Evolutionary conservation across 768 basidiomycete genomes (phyloP).

Genomic region (Phaffia tasmanica): DNA sequence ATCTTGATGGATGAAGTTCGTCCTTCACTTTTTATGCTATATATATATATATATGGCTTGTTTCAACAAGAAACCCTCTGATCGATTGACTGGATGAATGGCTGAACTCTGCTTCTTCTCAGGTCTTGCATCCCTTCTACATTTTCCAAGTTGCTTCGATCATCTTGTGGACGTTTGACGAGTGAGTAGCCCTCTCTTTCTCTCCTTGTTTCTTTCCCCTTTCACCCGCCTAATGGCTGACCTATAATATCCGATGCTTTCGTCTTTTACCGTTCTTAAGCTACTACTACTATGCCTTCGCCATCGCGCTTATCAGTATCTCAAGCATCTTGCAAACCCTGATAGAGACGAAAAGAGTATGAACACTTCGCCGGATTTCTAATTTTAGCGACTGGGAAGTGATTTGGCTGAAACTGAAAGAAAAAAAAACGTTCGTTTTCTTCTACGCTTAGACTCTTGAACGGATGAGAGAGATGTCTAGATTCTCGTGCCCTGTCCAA

Average conservation of each 20-base stretch:
- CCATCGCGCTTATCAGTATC: conserved; percentile 81
- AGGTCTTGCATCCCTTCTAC: conserved; percentile 95
- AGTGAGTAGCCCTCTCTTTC: conserved; percentile 41
- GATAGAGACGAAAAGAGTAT: conserved; percentile 67
- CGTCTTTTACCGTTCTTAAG: not conserved
- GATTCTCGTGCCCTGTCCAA: conserved; percentile 65
- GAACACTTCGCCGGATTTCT: conserved; percentile 12
- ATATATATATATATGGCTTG: too few species aligned
- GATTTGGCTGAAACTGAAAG: not conserved
- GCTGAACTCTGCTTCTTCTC: not conserved
- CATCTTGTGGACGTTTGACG: conserved; percentile 81
- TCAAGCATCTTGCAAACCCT: conserved; percentile 75
- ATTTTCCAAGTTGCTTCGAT: conserved; percentile 96
- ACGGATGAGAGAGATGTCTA: conserved; percentile 93
- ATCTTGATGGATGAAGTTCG: conserved; percentile 80
- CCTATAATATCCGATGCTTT: not conserved
- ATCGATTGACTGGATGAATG: not conserved
- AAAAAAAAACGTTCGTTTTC: conserved; percentile 1
- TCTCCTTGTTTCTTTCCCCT: not conserved
- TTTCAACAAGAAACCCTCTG: conserved; percentile 1
- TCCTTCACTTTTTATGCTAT: conserved; percentile 5
- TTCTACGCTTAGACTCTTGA: conserved; percentile 56
- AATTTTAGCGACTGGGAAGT: not conserved
- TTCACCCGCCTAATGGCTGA: not conserved
- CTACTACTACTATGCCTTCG: conserved; percentile 77